These are phyloP conservation scores for Barnettozyma vustinii DNA, from an alignment of 805 yeast genomes.

Conservation along the genomic window DNA sequence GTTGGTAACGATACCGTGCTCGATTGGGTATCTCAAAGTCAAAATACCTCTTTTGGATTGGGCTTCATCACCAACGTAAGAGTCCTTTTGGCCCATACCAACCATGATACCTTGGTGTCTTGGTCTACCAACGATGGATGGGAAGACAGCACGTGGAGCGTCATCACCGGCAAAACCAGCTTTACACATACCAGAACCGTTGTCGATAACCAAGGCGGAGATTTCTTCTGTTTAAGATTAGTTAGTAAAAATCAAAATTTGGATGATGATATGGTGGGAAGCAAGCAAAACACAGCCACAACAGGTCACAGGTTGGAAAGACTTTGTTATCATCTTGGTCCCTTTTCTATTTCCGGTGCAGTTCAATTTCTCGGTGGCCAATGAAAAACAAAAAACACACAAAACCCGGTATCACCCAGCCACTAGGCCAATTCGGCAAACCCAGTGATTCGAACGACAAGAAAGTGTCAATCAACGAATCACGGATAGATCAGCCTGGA, in stretches of 20 bases:
- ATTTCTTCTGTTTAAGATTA: slow-evolving; percentile 16
- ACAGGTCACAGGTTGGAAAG: too few relatives aligned
- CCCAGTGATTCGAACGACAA: neutral
- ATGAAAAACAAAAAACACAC: slow-evolving; percentile 1
- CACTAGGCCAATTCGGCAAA: neutral
- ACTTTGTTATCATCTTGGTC: neutral
- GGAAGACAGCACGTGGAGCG: slow-evolving; percentile 99
- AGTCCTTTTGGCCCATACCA: slow-evolving; percentile 99
- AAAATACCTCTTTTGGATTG: slow-evolving; percentile 99
- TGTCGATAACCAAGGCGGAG: slow-evolving; percentile 73
- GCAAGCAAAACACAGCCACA: neutral
- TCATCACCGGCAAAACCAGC: slow-evolving; percentile 99
- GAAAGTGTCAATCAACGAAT: neutral
- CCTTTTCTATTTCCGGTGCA: neutral
- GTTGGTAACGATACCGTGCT: slow-evolving; percentile 99
- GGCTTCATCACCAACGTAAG: slow-evolving; percentile 99
- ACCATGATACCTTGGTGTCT: slow-evolving; percentile 99
- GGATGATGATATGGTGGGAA: neutral
- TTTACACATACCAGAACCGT: slow-evolving; percentile 99
- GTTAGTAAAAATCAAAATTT: slow-evolving; percentile 17
- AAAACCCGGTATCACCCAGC: slow-evolving; percentile 7
- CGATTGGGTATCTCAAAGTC: slow-evolving; percentile 97
- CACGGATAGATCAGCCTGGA: neutral
- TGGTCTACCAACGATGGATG: slow-evolving; percentile 99
- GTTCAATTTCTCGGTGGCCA: slow-evolving; percentile 1